Percentiles rank a stretch among this genome's conserved stretches.
Evolutionary conservation across 345 rosid genomes (phyloP).

Genomic region (Dipteronia dyeriana): DNA sequence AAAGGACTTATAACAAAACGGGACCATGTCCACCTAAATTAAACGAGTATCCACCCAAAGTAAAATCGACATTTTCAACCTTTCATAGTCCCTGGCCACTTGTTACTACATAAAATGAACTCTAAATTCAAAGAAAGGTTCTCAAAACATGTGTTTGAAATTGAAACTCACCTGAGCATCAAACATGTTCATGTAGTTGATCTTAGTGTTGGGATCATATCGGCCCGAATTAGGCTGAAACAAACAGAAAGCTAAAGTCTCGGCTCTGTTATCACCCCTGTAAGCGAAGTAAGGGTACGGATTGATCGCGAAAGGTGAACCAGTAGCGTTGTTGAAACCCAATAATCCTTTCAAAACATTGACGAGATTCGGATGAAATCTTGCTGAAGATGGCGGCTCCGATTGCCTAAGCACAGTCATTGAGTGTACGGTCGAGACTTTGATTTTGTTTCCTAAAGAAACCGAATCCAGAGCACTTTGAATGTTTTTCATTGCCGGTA

Average conservation of each 20-base stretch:
- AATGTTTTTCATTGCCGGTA: slow-evolving; percentile 82
- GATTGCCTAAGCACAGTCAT: slow-evolving; percentile 68
- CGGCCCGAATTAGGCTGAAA: slow-evolving; percentile 86
- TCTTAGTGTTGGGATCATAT: slow-evolving; percentile 57
- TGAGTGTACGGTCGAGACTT: slow-evolving; percentile 80
- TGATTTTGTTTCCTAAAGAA: slow-evolving; percentile 66
- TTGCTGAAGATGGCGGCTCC: slow-evolving; percentile 78
- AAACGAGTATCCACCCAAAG: too few relatives aligned
- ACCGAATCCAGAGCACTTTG: slow-evolving; percentile 65
- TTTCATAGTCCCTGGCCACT: not conserved
- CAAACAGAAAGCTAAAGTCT: slow-evolving; percentile 74
- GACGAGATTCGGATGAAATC: slow-evolving; percentile 46
- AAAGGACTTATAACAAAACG: too few relatives aligned
- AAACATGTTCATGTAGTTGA: slow-evolving; percentile 94
- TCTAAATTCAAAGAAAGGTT: too few relatives aligned
- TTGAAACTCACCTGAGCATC: slow-evolving; percentile 73
- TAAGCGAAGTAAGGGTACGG: slow-evolving; percentile 92
- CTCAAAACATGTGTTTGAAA: not conserved
- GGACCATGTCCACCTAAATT: too few relatives aligned
- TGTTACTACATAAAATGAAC: too few relatives aligned
- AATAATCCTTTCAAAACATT: slow-evolving; percentile 69
- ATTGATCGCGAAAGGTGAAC: slow-evolving; percentile 78
- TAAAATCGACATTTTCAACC: too few relatives aligned
- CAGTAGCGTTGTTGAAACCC: slow-evolving; percentile 61
- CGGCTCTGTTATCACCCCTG: slow-evolving; percentile 69